A percentile compares a stretch with the other conserved stretches of the same genome.
phyloP scores from a whole-genome alignment of 306 rosid genomes.

The Quercus agrifolia region DNA sequence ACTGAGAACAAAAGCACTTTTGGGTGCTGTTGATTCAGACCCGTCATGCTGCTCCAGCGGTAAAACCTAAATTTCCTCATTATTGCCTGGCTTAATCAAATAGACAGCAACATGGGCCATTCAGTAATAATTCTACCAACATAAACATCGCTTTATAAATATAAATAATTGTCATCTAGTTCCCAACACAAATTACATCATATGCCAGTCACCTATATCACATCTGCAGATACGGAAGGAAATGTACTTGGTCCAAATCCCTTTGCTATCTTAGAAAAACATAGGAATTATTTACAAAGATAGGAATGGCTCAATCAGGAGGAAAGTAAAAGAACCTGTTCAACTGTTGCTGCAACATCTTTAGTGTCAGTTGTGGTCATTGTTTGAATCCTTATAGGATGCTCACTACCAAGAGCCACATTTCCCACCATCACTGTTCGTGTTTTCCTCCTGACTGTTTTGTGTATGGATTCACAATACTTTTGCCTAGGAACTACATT shows the following conservation, averaged over 20 bases:
- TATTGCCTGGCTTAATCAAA: neutral
- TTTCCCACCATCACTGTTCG: constrained; percentile 93
- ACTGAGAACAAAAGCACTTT: neutral
- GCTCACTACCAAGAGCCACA: constrained; percentile 86
- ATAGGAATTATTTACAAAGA: neutral
- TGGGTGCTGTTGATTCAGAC: neutral
- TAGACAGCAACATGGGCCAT: neutral
- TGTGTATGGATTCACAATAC: constrained; percentile 80
- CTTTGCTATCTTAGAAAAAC: neutral
- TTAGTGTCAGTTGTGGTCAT: constrained; percentile 98
- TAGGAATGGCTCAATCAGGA: neutral
- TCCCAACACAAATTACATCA: neutral
- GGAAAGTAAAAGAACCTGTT: constrained; percentile 58
- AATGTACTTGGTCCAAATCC: neutral
- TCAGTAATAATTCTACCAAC: neutral
- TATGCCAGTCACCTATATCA: neutral
- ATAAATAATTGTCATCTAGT: neutral
- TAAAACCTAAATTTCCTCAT: neutral
- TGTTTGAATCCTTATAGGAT: constrained; percentile 97
- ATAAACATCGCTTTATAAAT: neutral
- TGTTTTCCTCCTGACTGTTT: constrained; percentile 87
- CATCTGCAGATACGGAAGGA: neutral
- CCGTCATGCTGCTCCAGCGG: neutral
- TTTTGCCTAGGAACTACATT: constrained; percentile 88
- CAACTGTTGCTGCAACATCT: constrained; percentile 89